Percentiles rank a stretch among this genome's conserved stretches.
Conservation (phyloP, 75 land plant species). For the Chamaecyparis obtusa region DNA sequence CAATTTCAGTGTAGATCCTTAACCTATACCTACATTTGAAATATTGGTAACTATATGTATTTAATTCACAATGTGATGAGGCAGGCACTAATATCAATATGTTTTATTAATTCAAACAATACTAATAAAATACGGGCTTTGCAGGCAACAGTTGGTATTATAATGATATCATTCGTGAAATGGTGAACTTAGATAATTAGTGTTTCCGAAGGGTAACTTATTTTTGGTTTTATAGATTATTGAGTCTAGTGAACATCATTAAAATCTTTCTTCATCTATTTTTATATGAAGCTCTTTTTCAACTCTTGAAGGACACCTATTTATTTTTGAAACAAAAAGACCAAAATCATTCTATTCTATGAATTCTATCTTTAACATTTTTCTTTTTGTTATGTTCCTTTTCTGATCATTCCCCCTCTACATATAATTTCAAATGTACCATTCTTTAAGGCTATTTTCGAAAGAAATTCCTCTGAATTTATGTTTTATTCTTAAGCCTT, state of each 20-base stretch:
- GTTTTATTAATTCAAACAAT: neutral
- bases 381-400: too few species aligned
- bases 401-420: neutral
- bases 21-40: neutral
- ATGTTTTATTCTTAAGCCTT: neutral
- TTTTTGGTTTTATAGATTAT: too few species aligned
- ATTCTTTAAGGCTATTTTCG: neutral
- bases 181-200: too few species aligned
- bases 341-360: too few species aligned
- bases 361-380: too few species aligned
- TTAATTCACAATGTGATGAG: too few species aligned
- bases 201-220: too few species aligned
- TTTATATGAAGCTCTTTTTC: too few species aligned
- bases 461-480: neutral
- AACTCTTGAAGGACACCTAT: too few species aligned
- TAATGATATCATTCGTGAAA: constrained; percentile 47
- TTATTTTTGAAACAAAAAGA: too few species aligned
- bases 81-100: constrained; percentile 38
- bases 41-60: neutral
- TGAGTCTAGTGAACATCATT: too few species aligned
- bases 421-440: neutral
- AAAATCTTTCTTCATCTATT: too few species aligned
- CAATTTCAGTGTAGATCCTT: neutral
- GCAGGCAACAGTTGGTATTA: constrained; percentile 52
- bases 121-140: constrained; percentile 46